Evolutionary conservation across 495 filamentous ascomycete genomes (phyloP).

Genomic region (Amniculicola lignicola): DNA sequence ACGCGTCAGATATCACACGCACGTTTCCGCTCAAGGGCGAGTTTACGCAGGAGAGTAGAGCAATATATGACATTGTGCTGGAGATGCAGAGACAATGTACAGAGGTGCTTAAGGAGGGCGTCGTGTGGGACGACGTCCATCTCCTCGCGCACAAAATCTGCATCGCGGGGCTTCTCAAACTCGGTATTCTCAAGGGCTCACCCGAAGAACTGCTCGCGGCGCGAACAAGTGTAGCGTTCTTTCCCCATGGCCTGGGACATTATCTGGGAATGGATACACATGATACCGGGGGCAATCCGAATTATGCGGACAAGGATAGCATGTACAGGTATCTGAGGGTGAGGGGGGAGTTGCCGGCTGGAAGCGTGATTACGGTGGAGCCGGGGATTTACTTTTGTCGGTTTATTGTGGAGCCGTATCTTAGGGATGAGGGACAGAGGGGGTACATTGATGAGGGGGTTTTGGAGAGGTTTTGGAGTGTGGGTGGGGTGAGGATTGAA

Average conservation of each 20-base stretch:
- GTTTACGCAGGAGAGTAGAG: constrained; percentile 66
- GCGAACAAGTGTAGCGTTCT: constrained; percentile 79
- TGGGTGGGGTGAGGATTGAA: constrained; percentile 80
- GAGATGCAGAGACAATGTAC: constrained; percentile 80
- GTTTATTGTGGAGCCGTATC: constrained; percentile 84
- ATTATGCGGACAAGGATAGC: constrained; percentile 77
- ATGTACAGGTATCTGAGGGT: constrained; percentile 86
- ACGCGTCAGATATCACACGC: constrained; percentile 86
- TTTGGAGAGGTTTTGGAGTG: constrained; percentile 80
- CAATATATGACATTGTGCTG: constrained; percentile 83
- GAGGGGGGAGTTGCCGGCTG: constrained; percentile 68
- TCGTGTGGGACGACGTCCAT: constrained; percentile 84
- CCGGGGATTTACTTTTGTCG: constrained; percentile 92
- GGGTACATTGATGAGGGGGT: constrained; percentile 72
- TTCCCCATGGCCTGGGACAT: constrained; percentile 89
- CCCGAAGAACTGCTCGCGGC: constrained; percentile 68
- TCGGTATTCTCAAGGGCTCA: constrained; percentile 71
- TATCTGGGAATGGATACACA: constrained; percentile 95
- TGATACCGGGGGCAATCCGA: constrained; percentile 82
- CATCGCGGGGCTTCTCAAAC: constrained; percentile 69
- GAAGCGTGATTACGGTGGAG: constrained; percentile 84
- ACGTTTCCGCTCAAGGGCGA: constrained; percentile 77
- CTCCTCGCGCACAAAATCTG: constrained; percentile 73
- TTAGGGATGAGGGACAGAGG: constrained; percentile 64
- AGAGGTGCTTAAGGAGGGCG: constrained; percentile 67